These are phyloP conservation scores for Hypoxylon sp. DNA, from an alignment of 2,329 filamentous ascomycete species.

Conservation along the genomic window DNA sequence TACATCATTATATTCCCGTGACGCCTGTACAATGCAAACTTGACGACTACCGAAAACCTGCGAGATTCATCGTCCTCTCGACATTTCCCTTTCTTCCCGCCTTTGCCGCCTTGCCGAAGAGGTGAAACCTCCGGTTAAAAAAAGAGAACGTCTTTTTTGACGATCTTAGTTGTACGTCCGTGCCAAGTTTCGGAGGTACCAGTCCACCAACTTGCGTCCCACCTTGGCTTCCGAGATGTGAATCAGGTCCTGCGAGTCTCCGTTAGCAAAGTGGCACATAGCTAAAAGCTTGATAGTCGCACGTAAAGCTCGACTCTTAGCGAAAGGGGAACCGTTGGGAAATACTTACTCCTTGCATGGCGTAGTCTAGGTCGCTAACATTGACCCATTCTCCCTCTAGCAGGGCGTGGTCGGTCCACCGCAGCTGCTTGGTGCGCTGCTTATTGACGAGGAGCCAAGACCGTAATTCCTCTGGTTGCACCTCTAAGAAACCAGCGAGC, in stretches of 20 bases:
- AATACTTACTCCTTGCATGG: constrained; percentile 86
- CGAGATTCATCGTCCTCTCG: constrained; percentile 47
- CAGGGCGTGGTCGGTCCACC: constrained; percentile 91
- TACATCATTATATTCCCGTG: constrained; percentile 50
- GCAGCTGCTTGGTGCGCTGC: constrained; percentile 96
- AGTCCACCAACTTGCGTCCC: constrained; percentile 95
- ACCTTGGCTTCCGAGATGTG: constrained; percentile 99
- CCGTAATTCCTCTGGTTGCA: constrained; percentile 95
- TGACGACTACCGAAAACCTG: constrained; percentile 51
- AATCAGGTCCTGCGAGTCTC: constrained; percentile 81
- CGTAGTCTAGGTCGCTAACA: constrained; percentile 96
- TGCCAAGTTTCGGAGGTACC: constrained; percentile 97
- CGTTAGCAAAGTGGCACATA: constrained; percentile 48
- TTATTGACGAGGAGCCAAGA: constrained; percentile 97
- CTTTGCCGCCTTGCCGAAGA: constrained; percentile 39
- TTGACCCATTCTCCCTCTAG: constrained; percentile 94
- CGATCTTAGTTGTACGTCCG: constrained; percentile 82
- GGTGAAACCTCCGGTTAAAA: constrained; percentile 12
- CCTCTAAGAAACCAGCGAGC: constrained; percentile 95
- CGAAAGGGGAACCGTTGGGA: constrained; percentile 17
- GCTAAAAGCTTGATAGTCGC: constrained; percentile 48
- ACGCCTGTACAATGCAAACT: constrained; percentile 60
- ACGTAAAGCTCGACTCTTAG: constrained; percentile 41
- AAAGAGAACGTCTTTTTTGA: constrained; percentile 19
- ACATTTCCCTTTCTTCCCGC: constrained; percentile 39